A percentile compares a stretch with the other conserved stretches of the same genome.
These are phyloP conservation scores for Lolium multiflorum DNA, from an alignment of 176 grass and related monocot genomes.

Conservation along the genomic window DNA sequence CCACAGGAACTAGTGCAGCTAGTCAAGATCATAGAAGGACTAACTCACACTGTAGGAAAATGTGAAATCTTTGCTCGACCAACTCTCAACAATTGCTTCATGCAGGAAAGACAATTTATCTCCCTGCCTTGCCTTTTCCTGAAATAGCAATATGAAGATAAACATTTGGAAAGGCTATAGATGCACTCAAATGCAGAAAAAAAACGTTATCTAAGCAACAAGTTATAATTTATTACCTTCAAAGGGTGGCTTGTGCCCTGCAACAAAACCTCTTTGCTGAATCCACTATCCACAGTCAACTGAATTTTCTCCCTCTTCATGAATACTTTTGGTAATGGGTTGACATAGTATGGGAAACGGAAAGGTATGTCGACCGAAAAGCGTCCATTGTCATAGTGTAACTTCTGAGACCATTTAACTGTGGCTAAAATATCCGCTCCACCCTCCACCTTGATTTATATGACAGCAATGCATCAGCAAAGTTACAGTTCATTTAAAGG, in stretches of 20 bases:
- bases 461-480: conserved; percentile 26
- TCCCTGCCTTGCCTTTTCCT: conserved; percentile 83
- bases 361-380: conserved; percentile 85
- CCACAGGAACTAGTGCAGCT: conserved; percentile 25
- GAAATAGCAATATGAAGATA: conserved; percentile 43
- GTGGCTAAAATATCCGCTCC: conserved; percentile 79
- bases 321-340: conserved; percentile 82
- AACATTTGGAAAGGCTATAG: conserved; percentile 15
- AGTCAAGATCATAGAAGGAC: conserved; percentile 25
- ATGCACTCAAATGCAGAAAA: conserved; percentile 12
- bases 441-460: conserved; percentile 72
- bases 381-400: conserved; percentile 67
- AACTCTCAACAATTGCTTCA: conserved; percentile 87
- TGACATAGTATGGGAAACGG: conserved; percentile 83
- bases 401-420: conserved; percentile 91
- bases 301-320: conserved; percentile 94
- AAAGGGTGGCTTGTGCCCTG: conserved; percentile 82
- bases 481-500: conserved; percentile 16
- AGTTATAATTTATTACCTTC: conserved; percentile 62
- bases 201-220: conserved; percentile 10
- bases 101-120: conserved; percentile 79
- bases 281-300: conserved; percentile 74
- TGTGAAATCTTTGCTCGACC: conserved; percentile 82
- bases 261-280: conserved; percentile 83
- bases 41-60: conserved; percentile 90